Percentiles rank a stretch among this genome's conserved stretches.
Conservation (phyloP, 805 yeast species). For the Candida ficus region DNA sequence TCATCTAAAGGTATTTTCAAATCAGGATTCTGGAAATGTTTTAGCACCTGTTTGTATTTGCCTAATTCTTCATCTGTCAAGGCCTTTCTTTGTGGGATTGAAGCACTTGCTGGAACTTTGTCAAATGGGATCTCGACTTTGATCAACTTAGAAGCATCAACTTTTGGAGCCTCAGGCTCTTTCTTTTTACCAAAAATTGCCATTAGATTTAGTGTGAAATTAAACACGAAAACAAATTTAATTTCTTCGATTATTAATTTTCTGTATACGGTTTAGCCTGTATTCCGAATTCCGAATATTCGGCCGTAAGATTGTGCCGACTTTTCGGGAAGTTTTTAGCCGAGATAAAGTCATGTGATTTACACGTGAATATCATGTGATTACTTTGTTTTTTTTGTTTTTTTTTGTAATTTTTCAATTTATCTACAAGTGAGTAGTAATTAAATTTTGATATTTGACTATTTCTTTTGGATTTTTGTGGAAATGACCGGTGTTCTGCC, state of each 20-base stretch:
- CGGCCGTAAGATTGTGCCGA: no score
- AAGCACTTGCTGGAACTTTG: slow-evolving; percentile 42
- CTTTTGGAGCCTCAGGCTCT: slow-evolving; percentile 14
- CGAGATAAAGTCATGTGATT: not conserved
- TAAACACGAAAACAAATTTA: not conserved
- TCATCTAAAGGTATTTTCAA: slow-evolving; percentile 31
- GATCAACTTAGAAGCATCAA: slow-evolving; percentile 26
- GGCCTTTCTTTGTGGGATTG: slow-evolving; percentile 36
- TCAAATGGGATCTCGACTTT: slow-evolving; percentile 47
- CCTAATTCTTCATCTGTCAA: slow-evolving; percentile 50
- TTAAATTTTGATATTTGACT: no score
- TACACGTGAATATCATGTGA: not conserved
- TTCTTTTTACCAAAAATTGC: slow-evolving; percentile 25
- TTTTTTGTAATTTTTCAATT: no score
- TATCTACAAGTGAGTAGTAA: no score
- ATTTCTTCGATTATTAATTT: no score
- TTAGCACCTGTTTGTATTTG: slow-evolving; percentile 58
- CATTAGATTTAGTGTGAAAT: no score
- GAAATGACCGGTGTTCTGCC: slow-evolving; percentile 14
- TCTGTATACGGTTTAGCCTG: no score
- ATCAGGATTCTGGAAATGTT: slow-evolving; percentile 47
- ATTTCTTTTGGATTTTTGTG: no score
- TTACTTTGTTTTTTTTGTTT: not conserved
- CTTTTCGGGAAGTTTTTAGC: not conserved
- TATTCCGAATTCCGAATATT: no score